phyloP scores from a whole-genome alignment of 2,329 filamentous ascomycete genomes.

The Cercospora brassicicola region DNA sequence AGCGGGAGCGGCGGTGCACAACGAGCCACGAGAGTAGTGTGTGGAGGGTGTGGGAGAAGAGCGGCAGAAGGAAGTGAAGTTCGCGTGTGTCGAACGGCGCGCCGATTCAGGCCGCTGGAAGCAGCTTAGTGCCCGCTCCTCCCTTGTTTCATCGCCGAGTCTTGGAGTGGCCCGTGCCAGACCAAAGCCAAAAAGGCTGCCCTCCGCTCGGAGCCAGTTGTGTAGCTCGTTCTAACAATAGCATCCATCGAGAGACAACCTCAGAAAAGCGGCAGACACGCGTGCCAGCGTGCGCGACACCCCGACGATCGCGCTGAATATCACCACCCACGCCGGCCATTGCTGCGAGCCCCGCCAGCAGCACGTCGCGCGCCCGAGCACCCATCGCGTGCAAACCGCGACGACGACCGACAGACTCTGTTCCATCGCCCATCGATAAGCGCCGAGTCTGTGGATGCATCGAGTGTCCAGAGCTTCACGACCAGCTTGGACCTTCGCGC shows the following conservation, averaged over 20 bases:
- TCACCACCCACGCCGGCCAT: not conserved
- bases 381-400: not conserved
- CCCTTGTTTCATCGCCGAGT: not conserved
- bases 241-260: not conserved
- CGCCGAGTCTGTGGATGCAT: conserved; percentile 7
- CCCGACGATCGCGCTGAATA: not conserved
- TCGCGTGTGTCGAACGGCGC: not conserved
- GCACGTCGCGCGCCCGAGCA: not conserved
- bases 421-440: not conserved
- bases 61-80: not conserved
- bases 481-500: conserved; percentile 6
- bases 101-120: not conserved
- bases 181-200: not conserved
- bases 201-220: not conserved
- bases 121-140: not conserved
- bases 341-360: not conserved
- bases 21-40: not conserved
- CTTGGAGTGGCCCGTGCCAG: not conserved
- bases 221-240: conserved; percentile 9
- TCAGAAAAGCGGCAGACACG: not conserved
- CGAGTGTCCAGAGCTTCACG: not conserved
- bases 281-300: not conserved
- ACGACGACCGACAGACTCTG: not conserved
- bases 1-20: not conserved
- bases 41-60: not conserved